These are phyloP conservation scores for Pseudonitzschia multiseries DNA, from an alignment of 108 stramenopile species.

Conservation along the genomic window DNA sequence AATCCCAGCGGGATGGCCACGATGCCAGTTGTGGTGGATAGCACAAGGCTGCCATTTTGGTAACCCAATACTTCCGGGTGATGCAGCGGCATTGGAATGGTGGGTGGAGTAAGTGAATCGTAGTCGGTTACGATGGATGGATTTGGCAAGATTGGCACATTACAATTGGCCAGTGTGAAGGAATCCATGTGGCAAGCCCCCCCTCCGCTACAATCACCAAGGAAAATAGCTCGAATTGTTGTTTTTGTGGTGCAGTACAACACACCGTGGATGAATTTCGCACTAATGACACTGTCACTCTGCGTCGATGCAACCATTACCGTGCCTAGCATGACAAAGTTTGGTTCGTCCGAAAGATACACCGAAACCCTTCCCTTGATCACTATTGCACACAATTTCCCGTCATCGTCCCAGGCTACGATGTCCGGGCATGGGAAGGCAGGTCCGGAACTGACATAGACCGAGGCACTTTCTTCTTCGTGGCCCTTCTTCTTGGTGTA, in stretches of 20 bases:
- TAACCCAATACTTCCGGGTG: conserved; percentile 77
- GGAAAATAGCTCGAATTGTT: conserved; percentile 66
- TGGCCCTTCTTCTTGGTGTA: conserved; percentile 57
- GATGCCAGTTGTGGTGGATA: conserved; percentile 67
- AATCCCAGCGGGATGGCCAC: conserved; percentile 57
- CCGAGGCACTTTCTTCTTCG: conserved; percentile 53
- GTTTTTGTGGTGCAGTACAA: conserved; percentile 70
- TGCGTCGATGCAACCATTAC: conserved; percentile 36
- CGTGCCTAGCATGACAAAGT: conserved; percentile 71
- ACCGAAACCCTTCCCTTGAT: conserved; percentile 65
- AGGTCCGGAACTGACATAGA: conserved; percentile 66
- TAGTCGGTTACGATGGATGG: conserved; percentile 17
- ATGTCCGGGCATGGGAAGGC: conserved; percentile 77
- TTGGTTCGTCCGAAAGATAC: conserved; percentile 61
- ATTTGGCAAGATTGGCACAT: conserved; percentile 34
- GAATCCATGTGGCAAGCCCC: conserved; percentile 60
- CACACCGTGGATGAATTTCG: conserved; percentile 74
- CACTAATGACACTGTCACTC: conserved; percentile 51
- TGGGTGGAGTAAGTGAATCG: conserved; percentile 36
- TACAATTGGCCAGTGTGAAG: conserved; percentile 60
- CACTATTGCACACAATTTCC: conserved; percentile 64
- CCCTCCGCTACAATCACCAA: conserved; percentile 61
- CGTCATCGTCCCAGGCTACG: conserved; percentile 82
- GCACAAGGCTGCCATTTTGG: conserved; percentile 69
- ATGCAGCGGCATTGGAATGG: conserved; percentile 48